These are phyloP conservation scores for Coprinopsis marcescibilis DNA, from an alignment of 768 basidiomycete genomes.

Conservation along the genomic window DNA sequence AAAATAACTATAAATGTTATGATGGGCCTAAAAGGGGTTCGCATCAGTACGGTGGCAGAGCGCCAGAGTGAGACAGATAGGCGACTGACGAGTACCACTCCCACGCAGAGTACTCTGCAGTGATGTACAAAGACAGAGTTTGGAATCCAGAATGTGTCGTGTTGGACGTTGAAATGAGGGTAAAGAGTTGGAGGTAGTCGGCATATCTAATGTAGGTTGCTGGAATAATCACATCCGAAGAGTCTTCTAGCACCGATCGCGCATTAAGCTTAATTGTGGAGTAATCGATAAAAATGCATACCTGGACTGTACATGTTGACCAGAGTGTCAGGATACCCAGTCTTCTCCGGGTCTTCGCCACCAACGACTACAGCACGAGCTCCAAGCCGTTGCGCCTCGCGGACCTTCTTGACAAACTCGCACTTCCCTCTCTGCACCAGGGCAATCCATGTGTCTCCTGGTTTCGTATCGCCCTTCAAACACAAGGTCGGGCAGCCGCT, in stretches of 20 bases:
- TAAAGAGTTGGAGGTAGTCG: conserved; percentile 65
- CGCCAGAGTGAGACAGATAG: conserved; percentile 4
- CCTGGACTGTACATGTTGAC: conserved; percentile 93
- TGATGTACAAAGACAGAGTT: conserved; percentile 73
- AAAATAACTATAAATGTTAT: conserved; percentile 84
- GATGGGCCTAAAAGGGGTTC: conserved; percentile 65
- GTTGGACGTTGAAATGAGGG: conserved; percentile 68
- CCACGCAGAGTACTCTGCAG: conserved; percentile 77
- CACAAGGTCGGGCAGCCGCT: conserved; percentile 70
- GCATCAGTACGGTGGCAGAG: conserved; percentile 11
- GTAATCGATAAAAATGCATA: conserved; percentile 23
- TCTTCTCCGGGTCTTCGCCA: conserved; percentile 61
- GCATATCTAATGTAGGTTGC: conserved; percentile 86
- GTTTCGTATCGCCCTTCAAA: conserved; percentile 44
- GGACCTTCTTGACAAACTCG: conserved; percentile 85
- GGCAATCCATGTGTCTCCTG: conserved; percentile 82
- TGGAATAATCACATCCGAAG: conserved; percentile 77
- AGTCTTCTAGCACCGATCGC: conserved; percentile 53
- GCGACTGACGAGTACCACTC: conserved; percentile 84
- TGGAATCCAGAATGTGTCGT: conserved; percentile 73
- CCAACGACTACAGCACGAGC: conserved; percentile 92
- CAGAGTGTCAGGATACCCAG: conserved; percentile 67
- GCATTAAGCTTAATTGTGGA: conserved; percentile 4
- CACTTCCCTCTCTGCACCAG: conserved; percentile 87
- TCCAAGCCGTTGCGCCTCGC: conserved; percentile 66